Percentiles rank a stretch among this genome's conserved stretches.
Evolutionary conservation across 306 rosid species (phyloP).

Genomic region (Medicago ruthenica): DNA sequence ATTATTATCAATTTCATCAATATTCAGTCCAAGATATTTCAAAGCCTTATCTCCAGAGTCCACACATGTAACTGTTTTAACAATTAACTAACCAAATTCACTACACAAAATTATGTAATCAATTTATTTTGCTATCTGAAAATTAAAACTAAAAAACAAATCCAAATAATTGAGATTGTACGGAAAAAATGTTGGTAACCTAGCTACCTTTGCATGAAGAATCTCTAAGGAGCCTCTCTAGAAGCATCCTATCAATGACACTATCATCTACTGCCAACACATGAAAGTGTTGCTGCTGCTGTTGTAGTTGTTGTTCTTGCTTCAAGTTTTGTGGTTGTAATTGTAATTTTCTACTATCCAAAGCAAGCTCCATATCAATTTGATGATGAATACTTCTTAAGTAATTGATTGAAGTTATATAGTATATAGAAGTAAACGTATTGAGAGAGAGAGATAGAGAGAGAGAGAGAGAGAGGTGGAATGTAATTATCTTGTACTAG

Average conservation of each 20-base stretch:
- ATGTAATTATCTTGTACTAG: constrained; percentile 42
- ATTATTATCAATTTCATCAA: constrained; percentile 54
- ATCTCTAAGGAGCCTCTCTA: constrained; percentile 80
- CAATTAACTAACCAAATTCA: neutral
- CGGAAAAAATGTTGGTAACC: too few relatives aligned
- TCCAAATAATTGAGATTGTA: too few relatives aligned
- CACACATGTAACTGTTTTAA: constrained; percentile 79
- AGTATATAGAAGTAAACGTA: too few relatives aligned
- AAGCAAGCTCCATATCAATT: constrained; percentile 50
- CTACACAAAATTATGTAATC: neutral
- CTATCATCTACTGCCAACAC: constrained; percentile 95
- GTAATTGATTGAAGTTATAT: too few relatives aligned
- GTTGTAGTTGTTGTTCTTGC: too few relatives aligned
- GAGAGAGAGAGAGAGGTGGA: constrained; percentile 42
- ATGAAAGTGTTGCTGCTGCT: constrained; percentile 87
- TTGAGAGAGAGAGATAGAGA: constrained; percentile 5
- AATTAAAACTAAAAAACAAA: too few relatives aligned
- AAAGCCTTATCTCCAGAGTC: constrained; percentile 97
- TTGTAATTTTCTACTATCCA: constrained; percentile 40
- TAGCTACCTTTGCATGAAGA: constrained; percentile 77
- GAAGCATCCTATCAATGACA: constrained; percentile 72
- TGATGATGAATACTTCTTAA: neutral
- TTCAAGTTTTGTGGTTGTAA: constrained; percentile 16
- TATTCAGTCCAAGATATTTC: constrained; percentile 69
- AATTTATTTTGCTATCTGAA: too few relatives aligned